A percentile compares a stretch with the other conserved stretches of the same genome.
These are phyloP conservation scores for Globomyces pollinis-pini DNA, from an alignment of 192 early-diverging fungal genomes.

Conservation along the genomic window DNA sequence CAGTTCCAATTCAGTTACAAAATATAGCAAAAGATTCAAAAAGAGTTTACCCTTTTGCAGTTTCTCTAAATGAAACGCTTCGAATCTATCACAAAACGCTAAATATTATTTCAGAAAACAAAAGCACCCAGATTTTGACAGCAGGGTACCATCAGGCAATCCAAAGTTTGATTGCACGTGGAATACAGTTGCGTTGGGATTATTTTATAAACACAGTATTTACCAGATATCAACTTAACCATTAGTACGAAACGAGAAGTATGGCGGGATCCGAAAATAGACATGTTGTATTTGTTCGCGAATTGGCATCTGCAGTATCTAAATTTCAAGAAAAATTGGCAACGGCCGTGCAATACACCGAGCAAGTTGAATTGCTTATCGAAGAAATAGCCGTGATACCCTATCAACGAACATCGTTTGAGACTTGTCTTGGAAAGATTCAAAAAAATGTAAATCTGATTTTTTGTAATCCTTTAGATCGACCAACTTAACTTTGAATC, in stretches of 20 bases:
- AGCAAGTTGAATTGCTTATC: conserved; percentile 71
- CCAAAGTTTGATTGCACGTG: conserved; percentile 73
- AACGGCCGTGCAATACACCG: conserved; percentile 69
- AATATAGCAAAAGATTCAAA: conserved; percentile 93
- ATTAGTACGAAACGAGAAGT: no score
- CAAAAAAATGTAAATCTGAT: conserved; percentile 52
- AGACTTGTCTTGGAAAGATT: conserved; percentile 65
- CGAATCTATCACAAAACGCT: conserved; percentile 85
- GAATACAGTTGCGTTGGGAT: conserved; percentile 78
- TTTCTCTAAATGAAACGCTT: conserved; percentile 91
- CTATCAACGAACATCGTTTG: conserved; percentile 63
- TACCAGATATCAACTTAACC: conserved; percentile 47
- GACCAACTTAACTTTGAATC: conserved; percentile 89
- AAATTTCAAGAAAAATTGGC: conserved; percentile 96
- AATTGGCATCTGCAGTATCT: conserved; percentile 82
- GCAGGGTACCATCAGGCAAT: conserved; percentile 94
- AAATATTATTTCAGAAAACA: conserved; percentile 68
- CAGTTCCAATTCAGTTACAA: conserved; percentile 81
- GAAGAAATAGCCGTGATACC: conserved; percentile 76
- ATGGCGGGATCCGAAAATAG: no score
- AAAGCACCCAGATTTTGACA: conserved; percentile 70
- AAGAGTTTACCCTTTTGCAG: conserved; percentile 96
- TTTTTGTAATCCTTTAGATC: no score
- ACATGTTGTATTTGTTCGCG: conserved; percentile 88
- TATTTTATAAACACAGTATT: conserved; percentile 89